Percentiles rank a stretch among this genome's conserved stretches.
Conservation (phyloP, 2,329 filamentous ascomycete species). For the Cytospora piceicola region DNA sequence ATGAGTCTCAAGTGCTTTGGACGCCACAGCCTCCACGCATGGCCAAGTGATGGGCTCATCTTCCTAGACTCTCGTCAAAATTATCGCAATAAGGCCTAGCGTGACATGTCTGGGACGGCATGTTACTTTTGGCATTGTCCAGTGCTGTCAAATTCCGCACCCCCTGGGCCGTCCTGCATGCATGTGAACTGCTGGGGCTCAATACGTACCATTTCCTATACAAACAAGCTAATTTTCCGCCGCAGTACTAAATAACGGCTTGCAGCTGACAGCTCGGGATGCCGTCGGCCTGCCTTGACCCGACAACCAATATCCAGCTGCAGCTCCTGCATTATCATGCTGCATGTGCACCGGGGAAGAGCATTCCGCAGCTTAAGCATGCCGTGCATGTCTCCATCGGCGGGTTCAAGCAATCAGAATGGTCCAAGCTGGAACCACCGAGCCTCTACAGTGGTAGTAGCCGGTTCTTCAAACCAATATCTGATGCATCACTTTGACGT, state of each 20-base stretch:
- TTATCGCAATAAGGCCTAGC: slow-evolving; percentile 46
- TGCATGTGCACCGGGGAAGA: neutral
- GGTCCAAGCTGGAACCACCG: neutral
- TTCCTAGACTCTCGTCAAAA: slow-evolving; percentile 41
- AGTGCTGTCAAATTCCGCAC: slow-evolving; percentile 3
- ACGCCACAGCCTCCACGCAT: slow-evolving; percentile 1
- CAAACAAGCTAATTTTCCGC: neutral
- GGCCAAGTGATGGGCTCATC: neutral
- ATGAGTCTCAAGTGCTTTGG: neutral
- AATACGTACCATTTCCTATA: neutral
- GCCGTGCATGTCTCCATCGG: neutral
- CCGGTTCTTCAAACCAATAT: neutral
- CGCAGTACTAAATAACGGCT: neutral
- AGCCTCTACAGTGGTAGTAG: neutral
- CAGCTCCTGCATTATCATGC: neutral
- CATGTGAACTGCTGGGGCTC: slow-evolving; percentile 1
- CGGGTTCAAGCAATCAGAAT: neutral
- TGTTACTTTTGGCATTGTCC: neutral
- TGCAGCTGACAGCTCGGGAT: neutral
- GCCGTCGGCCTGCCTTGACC: neutral
- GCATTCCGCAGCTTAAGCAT: neutral
- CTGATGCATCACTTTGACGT: neutral
- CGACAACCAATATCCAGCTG: neutral
- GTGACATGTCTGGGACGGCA: slow-evolving; percentile 29
- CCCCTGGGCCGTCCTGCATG: neutral